Base-by-base conservation (phyloP, 2,329 filamentous ascomycete genomes). In the Claviceps cyperi region DNA sequence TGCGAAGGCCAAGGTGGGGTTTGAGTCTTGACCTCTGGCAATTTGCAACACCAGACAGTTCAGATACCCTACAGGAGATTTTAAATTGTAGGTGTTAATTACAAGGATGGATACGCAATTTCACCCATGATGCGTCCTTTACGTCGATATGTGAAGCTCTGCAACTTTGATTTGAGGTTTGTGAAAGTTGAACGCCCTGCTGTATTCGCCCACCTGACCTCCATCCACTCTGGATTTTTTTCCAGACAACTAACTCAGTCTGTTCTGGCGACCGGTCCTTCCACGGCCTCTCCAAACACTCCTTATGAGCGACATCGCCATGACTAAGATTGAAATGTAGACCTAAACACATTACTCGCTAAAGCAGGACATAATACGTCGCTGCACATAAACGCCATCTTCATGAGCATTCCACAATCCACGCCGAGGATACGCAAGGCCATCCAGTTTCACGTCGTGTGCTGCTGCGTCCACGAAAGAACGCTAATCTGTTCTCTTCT, bases 401-500 rank as follows among this genome's bases (percentile, higher is more conserved):
- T 37, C 3, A 40, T 39, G 8, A 47, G 19, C 36, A 40, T 19
- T 47, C 6, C 21, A 28, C 14, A 3, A 28, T 38, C 13, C 36
- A 39, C 17, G 32, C 46, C 37, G 5, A 41, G 46, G 22, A n/a
- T 15, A n/a, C 35, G 46, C 28, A 22, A 32, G 37, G 14, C 11
- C 46, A 9, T 2, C 36, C 36, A 8, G 22, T 19, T 38, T 9
- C 15, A 37, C 38, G 6, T 36, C 39, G 17, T 46, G 2, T 17
- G 17, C n/a, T n/a, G n/a, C n/a, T n/a, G n/a, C n/a, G n/a, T n/a
- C n/a, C 37, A 15, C 28, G 3, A 43, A 24, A 15, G 36, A 5
- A 38, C 17, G 24, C 58, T 55, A 67, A 49, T 67, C 63, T 47
- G 56, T 57, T 45, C 64, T 60, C 50, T 64, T 66, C 52, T 65